phyloP scores from a whole-genome alignment of 176 grass and related monocot genomes.

The Raddia distichophylla region DNA sequence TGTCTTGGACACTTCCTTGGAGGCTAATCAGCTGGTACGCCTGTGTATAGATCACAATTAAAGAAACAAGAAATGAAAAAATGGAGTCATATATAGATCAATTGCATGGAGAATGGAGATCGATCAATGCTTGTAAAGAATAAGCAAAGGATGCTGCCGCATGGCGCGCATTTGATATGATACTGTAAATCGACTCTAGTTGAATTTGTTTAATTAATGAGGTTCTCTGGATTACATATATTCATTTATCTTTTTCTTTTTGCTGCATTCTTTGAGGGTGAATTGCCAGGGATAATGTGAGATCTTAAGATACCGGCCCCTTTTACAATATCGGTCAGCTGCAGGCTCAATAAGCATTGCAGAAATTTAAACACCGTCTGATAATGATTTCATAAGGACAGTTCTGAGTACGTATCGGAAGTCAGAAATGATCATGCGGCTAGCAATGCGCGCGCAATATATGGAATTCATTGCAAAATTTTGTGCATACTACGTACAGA shows the following conservation, averaged over 20 bases:
- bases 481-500: not conserved
- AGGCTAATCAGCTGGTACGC: not conserved
- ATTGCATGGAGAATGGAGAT: not conserved
- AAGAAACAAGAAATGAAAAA: not conserved
- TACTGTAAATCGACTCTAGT: conserved; percentile 2
- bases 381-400: not conserved
- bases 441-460: not conserved
- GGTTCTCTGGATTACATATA: not conserved
- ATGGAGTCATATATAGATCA: not conserved
- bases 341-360: not conserved
- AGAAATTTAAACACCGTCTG: not conserved
- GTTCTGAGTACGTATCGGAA: not conserved
- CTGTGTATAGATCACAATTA: not conserved
- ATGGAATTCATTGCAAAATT: not conserved
- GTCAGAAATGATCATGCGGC: not conserved
- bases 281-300: not conserved
- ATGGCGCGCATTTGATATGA: not conserved
- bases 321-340: not conserved
- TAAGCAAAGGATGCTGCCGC: not conserved
- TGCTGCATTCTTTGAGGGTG: not conserved
- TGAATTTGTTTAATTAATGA: conserved; percentile 14
- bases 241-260: not conserved
- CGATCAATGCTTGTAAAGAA: conserved; percentile 32
- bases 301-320: not conserved
- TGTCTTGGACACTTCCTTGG: not conserved